Evolutionary conservation across 176 grass and related monocot species (phyloP), one percentile per base, ranked within the genome.

Genomic region (Raddia guianensis): DNA sequence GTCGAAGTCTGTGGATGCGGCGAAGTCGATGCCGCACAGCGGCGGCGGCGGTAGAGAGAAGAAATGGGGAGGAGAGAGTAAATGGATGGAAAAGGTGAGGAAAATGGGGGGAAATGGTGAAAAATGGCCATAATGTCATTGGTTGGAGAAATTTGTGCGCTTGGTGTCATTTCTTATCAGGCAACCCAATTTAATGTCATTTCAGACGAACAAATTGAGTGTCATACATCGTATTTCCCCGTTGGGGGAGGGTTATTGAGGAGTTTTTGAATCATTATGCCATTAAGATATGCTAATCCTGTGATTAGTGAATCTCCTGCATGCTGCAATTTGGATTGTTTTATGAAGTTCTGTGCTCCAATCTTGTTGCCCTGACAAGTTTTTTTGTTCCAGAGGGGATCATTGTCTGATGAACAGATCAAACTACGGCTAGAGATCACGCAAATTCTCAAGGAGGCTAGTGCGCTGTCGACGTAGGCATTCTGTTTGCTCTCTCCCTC

Each of bases 361-460:
- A 5, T 80, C 46, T 53, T 62, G 3, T 47, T 74, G 46, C 53
- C 70, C 76, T 89, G 54, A 37, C 40, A 12, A 12, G 68, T 68
- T 37, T 40, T 37, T 40, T 20, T 84, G 40, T 75, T 93, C 7
- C 63, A 97, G 93, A 93, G 82, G 78, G 90, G 90, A 80, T 87
- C 76, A 0, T 15, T 80, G 40, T 87, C 80, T 77, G 81, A 73
- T 56, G 92, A 85, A 10, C 83, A 94, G 66, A 53, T 90, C 83
- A 91, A 81, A 87, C 64, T 94, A 27, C 86, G 86, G 45, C 19
- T 81, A 59, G 88, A 93, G 87, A 98, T 98, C 68, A 79, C 79
- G 12, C 77, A 92, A 76, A 79, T 98, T 80, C 82, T 87, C 83
- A 94, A 94, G 81, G 95, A 98, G 54, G 90, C 92, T 49, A 94